A percentile compares a stretch with the other conserved stretches of the same genome.
phyloP scores from a whole-genome alignment of 768 basidiomycete genomes.

The Grammothele lineata region DNA sequence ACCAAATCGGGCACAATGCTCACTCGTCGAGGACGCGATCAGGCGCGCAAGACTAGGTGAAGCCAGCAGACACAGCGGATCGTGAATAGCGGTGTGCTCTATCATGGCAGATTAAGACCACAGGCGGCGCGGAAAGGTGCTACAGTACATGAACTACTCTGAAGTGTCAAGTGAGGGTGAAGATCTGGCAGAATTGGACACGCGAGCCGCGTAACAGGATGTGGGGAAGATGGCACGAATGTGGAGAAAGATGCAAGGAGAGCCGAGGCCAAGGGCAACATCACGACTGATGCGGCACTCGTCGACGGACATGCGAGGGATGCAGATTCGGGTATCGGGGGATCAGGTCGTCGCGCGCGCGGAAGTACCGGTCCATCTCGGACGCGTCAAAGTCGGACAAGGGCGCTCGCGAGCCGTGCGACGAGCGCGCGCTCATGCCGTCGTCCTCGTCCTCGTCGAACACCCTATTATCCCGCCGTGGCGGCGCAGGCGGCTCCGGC shows the following conservation, averaged over 20 bases:
- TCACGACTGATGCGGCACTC: constrained; percentile 11
- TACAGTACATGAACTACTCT: constrained; percentile 13
- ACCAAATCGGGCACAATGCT: no score
- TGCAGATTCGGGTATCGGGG: constrained; percentile 24
- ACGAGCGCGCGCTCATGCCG: constrained; percentile 18
- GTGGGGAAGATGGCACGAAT: no score
- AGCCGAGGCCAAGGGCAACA: no score
- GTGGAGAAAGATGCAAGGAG: no score
- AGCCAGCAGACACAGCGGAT: background rate
- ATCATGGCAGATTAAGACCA: constrained; percentile 12
- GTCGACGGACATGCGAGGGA: constrained; percentile 21
- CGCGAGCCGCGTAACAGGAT: background rate
- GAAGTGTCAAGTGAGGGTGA: background rate
- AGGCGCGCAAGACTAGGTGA: no score
- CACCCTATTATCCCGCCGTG: background rate
- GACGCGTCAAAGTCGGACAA: constrained; percentile 61
- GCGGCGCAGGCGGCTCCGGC: constrained; percentile 8
- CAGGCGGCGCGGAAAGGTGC: constrained; percentile 2
- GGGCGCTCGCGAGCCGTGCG: constrained; percentile 28
- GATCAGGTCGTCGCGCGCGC: constrained; percentile 30
- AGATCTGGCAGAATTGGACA: constrained; percentile 2
- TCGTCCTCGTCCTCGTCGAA: background rate
- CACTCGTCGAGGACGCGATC: no score
- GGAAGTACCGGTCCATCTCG: constrained; percentile 77
- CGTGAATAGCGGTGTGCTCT: constrained; percentile 9